Percentiles rank a stretch among this genome's conserved stretches.
Evolutionary conservation across 2,329 filamentous ascomycete species (phyloP).

Genomic region (Penicillium sp.): DNA sequence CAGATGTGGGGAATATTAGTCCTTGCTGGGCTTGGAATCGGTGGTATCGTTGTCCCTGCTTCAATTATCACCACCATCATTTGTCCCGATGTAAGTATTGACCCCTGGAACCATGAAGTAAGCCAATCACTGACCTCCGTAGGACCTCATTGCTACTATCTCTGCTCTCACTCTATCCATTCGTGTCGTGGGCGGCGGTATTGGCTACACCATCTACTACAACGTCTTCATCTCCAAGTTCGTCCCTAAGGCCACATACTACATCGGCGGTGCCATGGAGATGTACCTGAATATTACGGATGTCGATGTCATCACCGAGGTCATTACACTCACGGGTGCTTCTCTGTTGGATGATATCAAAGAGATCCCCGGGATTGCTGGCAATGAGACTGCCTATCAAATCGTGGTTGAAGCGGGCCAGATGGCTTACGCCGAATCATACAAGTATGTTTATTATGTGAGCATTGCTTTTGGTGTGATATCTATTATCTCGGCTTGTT

Average conservation of each 20-base stretch:
- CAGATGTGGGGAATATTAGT: constrained; percentile 60
- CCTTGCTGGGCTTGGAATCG: constrained; percentile 64
- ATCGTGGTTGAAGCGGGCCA: constrained; percentile 58
- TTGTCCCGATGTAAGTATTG: constrained; percentile 57
- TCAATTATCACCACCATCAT: constrained; percentile 70
- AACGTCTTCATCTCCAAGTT: constrained; percentile 52
- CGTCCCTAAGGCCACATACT: constrained; percentile 45
- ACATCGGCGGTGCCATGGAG: constrained; percentile 54
- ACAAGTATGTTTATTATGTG: constrained; percentile 62
- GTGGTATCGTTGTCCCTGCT: constrained; percentile 66
- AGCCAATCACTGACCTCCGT: background rate
- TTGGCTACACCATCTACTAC: constrained; percentile 64
- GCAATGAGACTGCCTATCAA: constrained; percentile 51
- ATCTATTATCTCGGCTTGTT: constrained; percentile 58
- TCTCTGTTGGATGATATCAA: constrained; percentile 53
- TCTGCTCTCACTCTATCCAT: constrained; percentile 69
- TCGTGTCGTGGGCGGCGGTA: constrained; percentile 65
- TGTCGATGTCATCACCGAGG: constrained; percentile 47
- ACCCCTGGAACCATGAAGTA: background rate
- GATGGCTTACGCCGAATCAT: constrained; percentile 58
- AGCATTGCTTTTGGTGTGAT: constrained; percentile 63
- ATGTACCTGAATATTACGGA: constrained; percentile 53
- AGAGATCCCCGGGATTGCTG: constrained; percentile 53
- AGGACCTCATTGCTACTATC: constrained; percentile 67
- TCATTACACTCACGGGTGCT: constrained; percentile 55